These are phyloP conservation scores for Pichia nakasei DNA, from an alignment of 805 yeast genomes.

Conservation along the genomic window DNA sequence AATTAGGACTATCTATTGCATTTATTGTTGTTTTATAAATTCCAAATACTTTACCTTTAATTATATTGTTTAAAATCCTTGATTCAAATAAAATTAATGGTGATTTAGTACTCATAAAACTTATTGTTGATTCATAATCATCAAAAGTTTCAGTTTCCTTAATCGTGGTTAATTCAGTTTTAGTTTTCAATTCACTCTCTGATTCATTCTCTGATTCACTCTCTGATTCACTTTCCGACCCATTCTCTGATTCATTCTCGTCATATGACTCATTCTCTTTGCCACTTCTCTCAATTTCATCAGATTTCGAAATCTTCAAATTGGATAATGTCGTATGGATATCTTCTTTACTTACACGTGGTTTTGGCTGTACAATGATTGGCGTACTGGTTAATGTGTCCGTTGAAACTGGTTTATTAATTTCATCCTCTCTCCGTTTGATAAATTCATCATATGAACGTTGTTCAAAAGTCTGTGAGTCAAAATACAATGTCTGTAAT, in stretches of 20 bases:
- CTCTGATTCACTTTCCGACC: slow-evolving; percentile 2
- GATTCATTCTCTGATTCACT: not conserved
- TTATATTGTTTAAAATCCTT: slow-evolving; percentile 27
- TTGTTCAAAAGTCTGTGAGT: slow-evolving; percentile 34
- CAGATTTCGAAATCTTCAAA: slow-evolving; percentile 1
- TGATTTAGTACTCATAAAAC: slow-evolving; percentile 59
- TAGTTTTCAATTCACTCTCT: too few species aligned
- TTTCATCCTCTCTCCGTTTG: slow-evolving; percentile 12
- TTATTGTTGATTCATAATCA: slow-evolving; percentile 28
- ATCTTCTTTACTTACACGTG: not conserved
- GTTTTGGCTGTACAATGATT: slow-evolving; percentile 11
- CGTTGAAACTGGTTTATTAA: not conserved
- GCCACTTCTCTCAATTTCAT: slow-evolving; percentile 1
- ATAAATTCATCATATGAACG: slow-evolving; percentile 15
- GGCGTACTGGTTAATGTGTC: not conserved
- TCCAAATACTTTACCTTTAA: slow-evolving; percentile 34
- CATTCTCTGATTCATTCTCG: slow-evolving; percentile 27
- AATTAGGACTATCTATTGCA: slow-evolving; percentile 24
- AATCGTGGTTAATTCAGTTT: not conserved
- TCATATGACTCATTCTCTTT: slow-evolving; percentile 38
- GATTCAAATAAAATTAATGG: slow-evolving; percentile 59
- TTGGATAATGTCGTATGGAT: not conserved
- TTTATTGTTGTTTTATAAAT: slow-evolving; percentile 57
- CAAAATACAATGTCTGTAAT: slow-evolving; percentile 47
- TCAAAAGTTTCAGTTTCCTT: not conserved